Evolutionary conservation across 176 grass and related monocot genomes (phyloP), one percentile per base, ranked within the genome.

Genomic region (Otatea glauca): DNA sequence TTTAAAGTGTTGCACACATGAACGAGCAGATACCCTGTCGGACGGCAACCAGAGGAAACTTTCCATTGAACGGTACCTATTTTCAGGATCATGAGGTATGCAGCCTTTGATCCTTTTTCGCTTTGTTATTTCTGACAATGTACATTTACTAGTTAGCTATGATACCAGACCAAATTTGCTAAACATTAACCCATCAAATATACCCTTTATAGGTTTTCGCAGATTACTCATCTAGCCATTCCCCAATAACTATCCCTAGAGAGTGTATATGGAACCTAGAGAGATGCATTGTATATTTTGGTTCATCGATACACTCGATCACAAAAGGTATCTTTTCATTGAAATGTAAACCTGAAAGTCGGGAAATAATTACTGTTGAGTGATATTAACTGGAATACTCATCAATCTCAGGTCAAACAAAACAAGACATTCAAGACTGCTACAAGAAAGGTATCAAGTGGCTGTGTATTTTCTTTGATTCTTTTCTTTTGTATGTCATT

Each of bases 51-150:
- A 63, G 64, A 78, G 95, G 95, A 82, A 95, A 92, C 17, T 98
- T 98, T 89, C 95, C 95, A 39, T 86, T 98, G 78, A 92, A 98
- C 77, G 96, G 96, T 75, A 98, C 96, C 47, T 98, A 98, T 65
- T 98, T 98, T 73, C 96, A 98, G 83, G 71, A 90, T 43, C 85
- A 98, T 78, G 95, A 95, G 91, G 95, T 98, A 86, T 47, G 16
- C 65, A 70, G 9, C 34, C 42, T 75, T 77, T 81, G 3, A 21
- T 82, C 20, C 20, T 43, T n/a, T 70, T 70, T 29, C 39, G 1
- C 43, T 38, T 55, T 47, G 24, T 70, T 23, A 64, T 20, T 54
- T 63, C 14, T 75, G 29, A 44, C 0, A 0, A 47, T 81, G 38
- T 45, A 21, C 38, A 45, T 43, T 58, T 70, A 43, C 5, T 41